A percentile compares a stretch with the other conserved stretches of the same genome.
Conservation (phyloP, 140 eudicot genomes). For the Cichorium intybus region DNA sequence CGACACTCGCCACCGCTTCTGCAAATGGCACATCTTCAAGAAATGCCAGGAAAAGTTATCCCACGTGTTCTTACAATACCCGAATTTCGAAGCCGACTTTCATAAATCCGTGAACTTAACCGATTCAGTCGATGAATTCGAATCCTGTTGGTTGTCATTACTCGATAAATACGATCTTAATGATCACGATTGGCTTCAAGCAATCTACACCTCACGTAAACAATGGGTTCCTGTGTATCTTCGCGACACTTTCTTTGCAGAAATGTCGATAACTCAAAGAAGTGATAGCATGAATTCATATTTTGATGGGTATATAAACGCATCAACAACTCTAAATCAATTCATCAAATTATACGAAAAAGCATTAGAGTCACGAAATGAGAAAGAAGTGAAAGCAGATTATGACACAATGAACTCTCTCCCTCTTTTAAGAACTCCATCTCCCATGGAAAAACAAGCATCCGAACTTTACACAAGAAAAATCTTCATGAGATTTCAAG, state of each 20-base stretch:
- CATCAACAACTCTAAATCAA: slow-evolving; percentile 61
- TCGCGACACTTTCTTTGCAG: slow-evolving; percentile 69
- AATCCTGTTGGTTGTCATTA: slow-evolving; percentile 72
- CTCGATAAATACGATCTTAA: slow-evolving; percentile 55
- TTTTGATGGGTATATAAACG: slow-evolving; percentile 79
- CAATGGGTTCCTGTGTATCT: slow-evolving; percentile 81
- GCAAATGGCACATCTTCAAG: slow-evolving; percentile 85
- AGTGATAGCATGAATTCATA: slow-evolving; percentile 86
- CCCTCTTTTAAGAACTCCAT: slow-evolving; percentile 64
- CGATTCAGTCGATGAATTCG: slow-evolving; percentile 68
- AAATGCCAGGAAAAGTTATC: slow-evolving; percentile 77
- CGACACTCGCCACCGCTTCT: slow-evolving; percentile 71
- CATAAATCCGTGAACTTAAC: slow-evolving; percentile 73
- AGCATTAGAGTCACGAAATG: slow-evolving; percentile 79
- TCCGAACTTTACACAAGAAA: slow-evolving; percentile 64
- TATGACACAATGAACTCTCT: slow-evolving; percentile 64
- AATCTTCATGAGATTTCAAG: slow-evolving; percentile 61
- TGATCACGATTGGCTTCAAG: slow-evolving; percentile 76
- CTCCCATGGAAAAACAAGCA: slow-evolving; percentile 88
- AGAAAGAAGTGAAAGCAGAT: slow-evolving; percentile 86
- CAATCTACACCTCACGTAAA: slow-evolving; percentile 52
- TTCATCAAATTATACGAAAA: slow-evolving; percentile 70
- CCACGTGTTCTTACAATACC: slow-evolving; percentile 56
- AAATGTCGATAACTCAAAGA: slow-evolving; percentile 71
- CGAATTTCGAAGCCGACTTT: slow-evolving; percentile 68